Base-by-base conservation (phyloP, 2,329 filamentous ascomycete species). In the Madurella mycetomatis region DNA sequence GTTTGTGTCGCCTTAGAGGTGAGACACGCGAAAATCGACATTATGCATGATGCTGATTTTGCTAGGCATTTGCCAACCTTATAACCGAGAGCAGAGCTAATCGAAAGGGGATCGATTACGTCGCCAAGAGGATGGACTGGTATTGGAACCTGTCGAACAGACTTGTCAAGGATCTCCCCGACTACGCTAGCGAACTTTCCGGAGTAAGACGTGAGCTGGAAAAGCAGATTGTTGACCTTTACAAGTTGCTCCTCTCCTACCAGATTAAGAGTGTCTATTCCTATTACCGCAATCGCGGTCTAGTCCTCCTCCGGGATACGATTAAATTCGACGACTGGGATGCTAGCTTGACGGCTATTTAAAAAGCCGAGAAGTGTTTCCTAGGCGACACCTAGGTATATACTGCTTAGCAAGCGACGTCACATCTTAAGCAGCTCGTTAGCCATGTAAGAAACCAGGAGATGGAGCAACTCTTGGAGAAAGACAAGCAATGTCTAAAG, bases 401-500 rank as follows among this genome's bases (percentile, higher is more conserved):
- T 7, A 25, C 25, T 25, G 7, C 7, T 25, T 7, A 25, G 25
- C 25, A 25, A 16, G n/a, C 15, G 40, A 41, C 4, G 9, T n/a
- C n/a, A 5, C 9, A 41, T 16, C 40, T 41, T 15, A 17, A 41
- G 13, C 40, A 41, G 40, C 40, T 41, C n/a, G 13, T 41, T 16
- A 16, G 7, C 25, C 25, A 25, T 25, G 25, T 7, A 25, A 25
- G 4, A 7, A 3, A 25, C 7, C 25, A 25, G 25, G 7, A 25
- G 25, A 7, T 9, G 40, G 9, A 41, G 13, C 40, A 41, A n/a
- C 16, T 41, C 13, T 41, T 15, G 40, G 76, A 87, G 1, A 86
- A 86, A 69, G 82, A 86, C 58, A 82, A 87, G 51, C 84, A 62
- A 54, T 49, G 34, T 40, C 41, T 49, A 17, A 31, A 49, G 4